Evolutionary conservation across 2,329 filamentous ascomycete species (phyloP).

Genomic region (Ceratocystis cacaofunesta): DNA sequence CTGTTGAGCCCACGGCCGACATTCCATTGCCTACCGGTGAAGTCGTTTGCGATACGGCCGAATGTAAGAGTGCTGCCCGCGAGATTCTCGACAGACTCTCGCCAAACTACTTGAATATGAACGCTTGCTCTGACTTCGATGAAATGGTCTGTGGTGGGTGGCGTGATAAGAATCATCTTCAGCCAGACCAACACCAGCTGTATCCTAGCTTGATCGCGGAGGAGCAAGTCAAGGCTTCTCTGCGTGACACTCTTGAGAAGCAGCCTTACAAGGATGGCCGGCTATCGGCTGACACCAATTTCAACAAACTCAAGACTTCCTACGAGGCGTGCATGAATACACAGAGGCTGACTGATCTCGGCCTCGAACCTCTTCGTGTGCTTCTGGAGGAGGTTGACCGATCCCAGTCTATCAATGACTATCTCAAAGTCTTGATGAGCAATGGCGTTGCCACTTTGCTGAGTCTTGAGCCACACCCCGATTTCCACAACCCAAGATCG

Average conservation of each 20-base stretch:
- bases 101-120: constrained; percentile 41
- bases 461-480: constrained; percentile 26
- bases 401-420: constrained; percentile 25
- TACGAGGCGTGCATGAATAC: constrained; percentile 55
- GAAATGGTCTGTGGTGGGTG: constrained; percentile 54
- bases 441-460: constrained; percentile 31
- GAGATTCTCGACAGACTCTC: constrained; percentile 23
- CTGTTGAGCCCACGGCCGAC: background rate
- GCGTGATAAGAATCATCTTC: constrained; percentile 47
- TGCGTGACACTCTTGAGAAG: constrained; percentile 49
- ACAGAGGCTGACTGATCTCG: constrained; percentile 37
- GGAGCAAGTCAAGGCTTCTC: constrained; percentile 43
- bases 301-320: constrained; percentile 47
- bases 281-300: constrained; percentile 41
- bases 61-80: constrained; percentile 23
- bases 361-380: constrained; percentile 39
- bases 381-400: constrained; percentile 37
- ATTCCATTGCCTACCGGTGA: background rate
- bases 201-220: constrained; percentile 47
- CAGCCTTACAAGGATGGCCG: constrained; percentile 30
- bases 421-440: constrained; percentile 32
- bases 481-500: constrained; percentile 29
- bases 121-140: constrained; percentile 56
- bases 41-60: constrained; percentile 20
- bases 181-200: constrained; percentile 45